phyloP scores from a whole-genome alignment of 139 green algal genomes.

The Tetraselmis striata region DNA sequence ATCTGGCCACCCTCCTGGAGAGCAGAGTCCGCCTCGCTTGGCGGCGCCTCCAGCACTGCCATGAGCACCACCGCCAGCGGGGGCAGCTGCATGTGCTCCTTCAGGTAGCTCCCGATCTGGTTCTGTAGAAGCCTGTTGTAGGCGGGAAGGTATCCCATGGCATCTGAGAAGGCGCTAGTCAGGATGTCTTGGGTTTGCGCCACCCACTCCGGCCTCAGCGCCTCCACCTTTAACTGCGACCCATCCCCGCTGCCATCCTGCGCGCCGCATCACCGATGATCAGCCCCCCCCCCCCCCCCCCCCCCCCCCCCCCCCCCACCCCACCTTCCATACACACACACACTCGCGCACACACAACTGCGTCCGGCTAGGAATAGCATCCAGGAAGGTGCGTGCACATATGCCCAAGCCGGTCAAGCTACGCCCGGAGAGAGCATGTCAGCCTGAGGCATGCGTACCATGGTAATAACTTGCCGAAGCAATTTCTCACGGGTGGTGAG shows the following conservation, averaged over 20 bases:
- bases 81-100: conserved; percentile 37
- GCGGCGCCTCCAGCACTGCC: conserved; percentile 31
- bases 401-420: background rate
- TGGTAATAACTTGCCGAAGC: background rate
- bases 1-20: no score
- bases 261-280: background rate
- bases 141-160: conserved; percentile 24
- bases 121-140: conserved; percentile 26
- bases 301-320: no score
- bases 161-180: conserved; percentile 42
- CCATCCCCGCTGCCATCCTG: background rate
- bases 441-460: no score
- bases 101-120: conserved; percentile 44
- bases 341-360: background rate
- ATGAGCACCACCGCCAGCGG: conserved; percentile 52
- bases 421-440: no score
- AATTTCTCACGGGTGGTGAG: background rate
- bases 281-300: no score
- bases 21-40: background rate
- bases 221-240: conserved; percentile 22
- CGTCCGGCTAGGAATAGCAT: background rate
- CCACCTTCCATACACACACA: no score
- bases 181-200: conserved; percentile 36
- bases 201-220: conserved; percentile 26
- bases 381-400: background rate